Base-by-base conservation (phyloP, 768 basidiomycete genomes). In the Tulasnella sp. region DNA sequence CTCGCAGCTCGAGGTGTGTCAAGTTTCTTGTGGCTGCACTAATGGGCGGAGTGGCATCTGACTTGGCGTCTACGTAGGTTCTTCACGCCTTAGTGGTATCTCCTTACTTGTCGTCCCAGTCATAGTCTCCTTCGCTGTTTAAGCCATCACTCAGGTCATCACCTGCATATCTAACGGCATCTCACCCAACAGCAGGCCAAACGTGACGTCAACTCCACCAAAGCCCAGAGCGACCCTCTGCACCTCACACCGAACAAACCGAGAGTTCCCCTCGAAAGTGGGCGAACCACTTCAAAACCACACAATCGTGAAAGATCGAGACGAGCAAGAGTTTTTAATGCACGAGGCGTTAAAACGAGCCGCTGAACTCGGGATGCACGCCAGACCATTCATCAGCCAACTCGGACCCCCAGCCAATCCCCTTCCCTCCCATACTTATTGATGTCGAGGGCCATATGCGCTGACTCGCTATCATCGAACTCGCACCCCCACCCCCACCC, bases 11-110 rank as follows among this genome's bases (percentile, higher is more conserved):
- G 34, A 38, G 34, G 34, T 38, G 5, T 15, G 34, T 38, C 34
- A 38, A 7, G 7, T 15, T 38, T 15, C 5, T 15, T 23, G 51
- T 55, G n/a, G 3, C 68, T 72, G 27, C 71, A 74, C 55, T 68
- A 68, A 5, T 74, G 72, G 72, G 23, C 65, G 1, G 68, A 64
- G 32, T 68, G 65, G 65, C 3, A 34, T 73, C 1, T 73, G 70
- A 62, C 67, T 65, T 43, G 63, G 60, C n/a, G n/a, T n/a, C 49
- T 61, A 61, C 41, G 58, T 64, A 30, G n/a, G n/a, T 59, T 60
- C 30, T 65, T 62, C 59, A 51, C 60, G 42, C 53, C 58, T 26
- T 49, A 62, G 60, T 70, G 72, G 5, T 72, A 69, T 60, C 60
- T 64, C 65, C 11, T 52, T 73, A 19, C 63, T 68, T 59, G 69